Conservation (phyloP, 768 basidiomycete species). For the Terana coerulea region DNA sequence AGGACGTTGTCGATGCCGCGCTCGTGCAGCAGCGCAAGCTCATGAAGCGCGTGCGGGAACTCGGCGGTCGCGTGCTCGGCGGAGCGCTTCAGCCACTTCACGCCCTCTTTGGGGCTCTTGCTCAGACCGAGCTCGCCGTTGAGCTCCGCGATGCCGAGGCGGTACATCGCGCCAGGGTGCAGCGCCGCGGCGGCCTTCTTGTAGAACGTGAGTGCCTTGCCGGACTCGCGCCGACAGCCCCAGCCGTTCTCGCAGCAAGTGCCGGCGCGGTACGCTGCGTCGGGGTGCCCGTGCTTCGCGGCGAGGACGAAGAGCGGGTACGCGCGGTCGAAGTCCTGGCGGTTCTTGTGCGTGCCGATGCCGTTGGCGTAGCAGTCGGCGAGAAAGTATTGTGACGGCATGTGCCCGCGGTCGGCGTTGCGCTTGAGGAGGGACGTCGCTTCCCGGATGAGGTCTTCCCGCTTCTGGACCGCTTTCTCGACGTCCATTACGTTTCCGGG, state of each 20-base stretch:
- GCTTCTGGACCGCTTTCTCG: conserved; percentile 75
- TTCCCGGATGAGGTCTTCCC: conserved; percentile 87
- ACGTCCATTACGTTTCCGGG: conserved; percentile 76
- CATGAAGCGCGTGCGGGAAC: conserved; percentile 95
- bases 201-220: conserved; percentile 90
- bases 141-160: conserved; percentile 92
- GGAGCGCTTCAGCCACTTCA: conserved; percentile 97
- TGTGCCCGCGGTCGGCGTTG: conserved; percentile 91
- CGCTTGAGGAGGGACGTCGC: conserved; percentile 84
- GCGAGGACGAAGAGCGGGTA: conserved; percentile 95
- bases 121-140: conserved; percentile 90
- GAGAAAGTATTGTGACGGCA: conserved; percentile 94
- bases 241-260: conserved; percentile 99
- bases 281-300: conserved; percentile 95
- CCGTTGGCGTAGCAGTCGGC: conserved; percentile 99
- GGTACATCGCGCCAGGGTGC: conserved; percentile 95
- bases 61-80: conserved; percentile 93
- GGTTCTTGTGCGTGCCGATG: conserved; percentile 85
- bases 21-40: conserved; percentile 90
- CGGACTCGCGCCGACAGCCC: conserved; percentile 91
- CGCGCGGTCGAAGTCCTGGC: conserved; percentile 96
- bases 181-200: conserved; percentile 88
- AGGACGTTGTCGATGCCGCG: conserved; percentile 98
- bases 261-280: conserved; percentile 92
- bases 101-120: conserved; percentile 90